A percentile compares a stretch with the other conserved stretches of the same genome.
Evolutionary conservation across 2,329 filamentous ascomycete species (phyloP).

Genomic region (Nigrospora osmanthi): DNA sequence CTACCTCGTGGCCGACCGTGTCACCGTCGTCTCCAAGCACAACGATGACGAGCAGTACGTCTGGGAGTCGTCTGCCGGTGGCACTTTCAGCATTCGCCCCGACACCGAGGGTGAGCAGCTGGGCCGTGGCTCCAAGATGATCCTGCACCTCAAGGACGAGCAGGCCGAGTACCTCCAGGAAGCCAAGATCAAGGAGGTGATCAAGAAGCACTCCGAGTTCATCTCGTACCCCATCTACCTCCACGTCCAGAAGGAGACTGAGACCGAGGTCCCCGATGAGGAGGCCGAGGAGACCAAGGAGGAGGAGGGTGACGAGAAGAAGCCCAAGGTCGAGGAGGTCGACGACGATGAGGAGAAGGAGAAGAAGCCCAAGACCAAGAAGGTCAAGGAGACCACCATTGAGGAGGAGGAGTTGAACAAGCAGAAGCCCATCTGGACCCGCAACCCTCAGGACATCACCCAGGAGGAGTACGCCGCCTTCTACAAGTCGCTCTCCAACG

Average conservation of each 20-base stretch:
- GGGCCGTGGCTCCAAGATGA: conserved; percentile 93
- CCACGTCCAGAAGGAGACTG: conserved; percentile 97
- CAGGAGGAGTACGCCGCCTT: conserved; percentile 97
- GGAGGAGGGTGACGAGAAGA: conserved; percentile 79
- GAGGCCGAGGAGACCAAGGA: conserved; percentile 69
- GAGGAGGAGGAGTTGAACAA: conserved; percentile 99
- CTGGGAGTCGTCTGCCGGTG: conserved; percentile 96
- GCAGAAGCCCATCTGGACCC: conserved; percentile 99
- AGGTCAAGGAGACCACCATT: conserved; percentile 95
- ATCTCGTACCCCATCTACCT: conserved; percentile 99
- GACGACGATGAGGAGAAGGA: conserved; percentile 80
- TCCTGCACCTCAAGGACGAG: conserved; percentile 99
- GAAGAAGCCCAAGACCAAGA: conserved; percentile 98
- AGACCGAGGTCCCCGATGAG: conserved; percentile 98
- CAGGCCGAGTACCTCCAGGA: conserved; percentile 98
- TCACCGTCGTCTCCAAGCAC: conserved; percentile 95
- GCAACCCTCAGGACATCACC: conserved; percentile 91
- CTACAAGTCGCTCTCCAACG: conserved; percentile 99
- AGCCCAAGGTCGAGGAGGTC: conserved; percentile 91
- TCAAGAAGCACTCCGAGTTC: conserved; percentile 99
- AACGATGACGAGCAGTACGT: conserved; percentile 99
- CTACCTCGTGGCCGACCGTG: conserved; percentile 96
- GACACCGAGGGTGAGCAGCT: conserved; percentile 88
- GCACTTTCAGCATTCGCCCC: conserved; percentile 87
- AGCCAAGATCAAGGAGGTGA: conserved; percentile 99